These are phyloP conservation scores for Xylaria bambusicola DNA, from an alignment of 495 filamentous ascomycete genomes.

Conservation along the genomic window DNA sequence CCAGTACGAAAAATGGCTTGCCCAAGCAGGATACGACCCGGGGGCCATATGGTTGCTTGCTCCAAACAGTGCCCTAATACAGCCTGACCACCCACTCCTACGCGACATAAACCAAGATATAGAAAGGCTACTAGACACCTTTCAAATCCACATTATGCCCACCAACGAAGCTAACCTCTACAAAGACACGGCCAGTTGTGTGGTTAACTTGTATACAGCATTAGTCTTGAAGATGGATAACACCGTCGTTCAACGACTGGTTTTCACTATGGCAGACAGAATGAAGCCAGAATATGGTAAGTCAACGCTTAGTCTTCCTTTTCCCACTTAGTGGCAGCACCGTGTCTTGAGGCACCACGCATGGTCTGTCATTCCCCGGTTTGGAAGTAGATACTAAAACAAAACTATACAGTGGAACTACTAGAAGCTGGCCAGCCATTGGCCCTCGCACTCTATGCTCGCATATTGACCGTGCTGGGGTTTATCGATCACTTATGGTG, in stretches of 20 bases:
- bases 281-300: slow-evolving; percentile 15
- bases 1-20: slow-evolving; percentile 6
- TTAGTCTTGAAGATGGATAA: not conserved
- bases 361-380: not conserved
- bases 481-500: slow-evolving; percentile 19
- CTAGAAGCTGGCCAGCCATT: slow-evolving; percentile 13
- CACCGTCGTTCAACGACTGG: slow-evolving; percentile 11
- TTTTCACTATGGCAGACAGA: slow-evolving; percentile 19
- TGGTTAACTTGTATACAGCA: slow-evolving; percentile 6
- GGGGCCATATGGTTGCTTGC: slow-evolving; percentile 6
- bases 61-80: not conserved
- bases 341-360: not conserved
- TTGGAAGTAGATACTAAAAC: slow-evolving; percentile 6
- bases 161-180: slow-evolving; percentile 6
- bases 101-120: slow-evolving; percentile 5
- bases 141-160: slow-evolving; percentile 9
- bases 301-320: not conserved
- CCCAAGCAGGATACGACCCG: slow-evolving; percentile 11
- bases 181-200: slow-evolving; percentile 7
- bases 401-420: not conserved
- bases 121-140: slow-evolving; percentile 10
- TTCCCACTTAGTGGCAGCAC: not conserved
- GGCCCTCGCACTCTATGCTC: slow-evolving; percentile 18
- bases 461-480: slow-evolving; percentile 8
- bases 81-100: slow-evolving; percentile 10